Evolutionary conservation across 345 rosid genomes (phyloP), one percentile per base, ranked within the genome.

Genomic region (Moricandia moricandioides): DNA sequence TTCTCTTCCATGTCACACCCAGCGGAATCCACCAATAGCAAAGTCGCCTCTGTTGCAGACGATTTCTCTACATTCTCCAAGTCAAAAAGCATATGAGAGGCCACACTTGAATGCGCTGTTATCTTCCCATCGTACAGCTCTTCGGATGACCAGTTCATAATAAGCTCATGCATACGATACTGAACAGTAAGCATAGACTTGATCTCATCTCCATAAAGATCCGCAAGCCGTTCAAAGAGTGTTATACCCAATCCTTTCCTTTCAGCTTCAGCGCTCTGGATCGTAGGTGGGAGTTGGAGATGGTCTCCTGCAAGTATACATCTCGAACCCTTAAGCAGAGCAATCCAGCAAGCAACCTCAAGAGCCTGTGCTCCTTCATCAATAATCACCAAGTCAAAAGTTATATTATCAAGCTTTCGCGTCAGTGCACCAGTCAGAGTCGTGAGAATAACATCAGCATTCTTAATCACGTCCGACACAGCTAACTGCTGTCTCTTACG

Each of bases 341-440:
- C 96, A 21, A 92, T 87, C 97, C 98, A 95, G 80, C 98, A 92
- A 37, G 98, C 92, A 74, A 95, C 87, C 84, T 95, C 99, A 81
- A 95, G 98, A 0, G 97, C 98, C 84, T 89, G 99, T 35, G 99
- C 97, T 80, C 97, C 97, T 88, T 95, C 99, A 76, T 95, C 99
- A 6, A 92, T 95, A 43, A 95, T 88, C 56, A 95, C 97, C 88
- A 95, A 84, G 78, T 95, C 97, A 80, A 90, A 92, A 66, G 91
- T 84, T 58, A 82, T 82, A 30, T 73, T 82, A 45, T 90, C 91
- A 39, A 95, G 86, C 82, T 95, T 90, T 62, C 68, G 85, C 75
- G 99, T 70, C 63, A 80, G 67, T 51, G 99, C 93, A 82, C 98
- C 97, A 75, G 97, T 92, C 84, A 95, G 82, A 70, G 97, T 92